phyloP scores from a whole-genome alignment of 345 rosid species.

The Brassica rapa region DNA sequence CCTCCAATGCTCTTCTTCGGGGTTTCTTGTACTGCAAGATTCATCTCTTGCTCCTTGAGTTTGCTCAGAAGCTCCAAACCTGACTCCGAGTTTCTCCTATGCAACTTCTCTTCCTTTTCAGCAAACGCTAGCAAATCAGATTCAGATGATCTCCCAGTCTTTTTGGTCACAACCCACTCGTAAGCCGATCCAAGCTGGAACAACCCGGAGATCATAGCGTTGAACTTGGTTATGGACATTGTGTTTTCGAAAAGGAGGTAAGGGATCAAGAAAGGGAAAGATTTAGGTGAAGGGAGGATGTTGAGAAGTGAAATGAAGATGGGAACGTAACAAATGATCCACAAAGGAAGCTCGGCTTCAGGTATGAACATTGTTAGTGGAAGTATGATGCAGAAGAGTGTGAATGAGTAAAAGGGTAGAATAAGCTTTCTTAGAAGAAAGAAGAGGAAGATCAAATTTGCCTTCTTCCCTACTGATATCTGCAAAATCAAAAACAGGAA shows the following conservation, averaged over 20 bases:
- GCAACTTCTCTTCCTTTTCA: slow-evolving; percentile 75
- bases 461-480: slow-evolving; percentile 73
- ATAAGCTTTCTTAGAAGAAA: slow-evolving; percentile 84
- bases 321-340: slow-evolving; percentile 87
- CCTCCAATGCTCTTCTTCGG: slow-evolving; percentile 28
- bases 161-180: slow-evolving; percentile 90
- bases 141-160: slow-evolving; percentile 84
- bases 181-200: slow-evolving; percentile 91
- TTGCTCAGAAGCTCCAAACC: slow-evolving; percentile 66
- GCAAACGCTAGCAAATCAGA: slow-evolving; percentile 75
- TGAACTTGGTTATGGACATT: slow-evolving; percentile 89
- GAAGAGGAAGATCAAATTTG: slow-evolving; percentile 80
- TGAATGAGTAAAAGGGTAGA: slow-evolving; percentile 92
- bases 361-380: slow-evolving; percentile 93
- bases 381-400: slow-evolving; percentile 83
- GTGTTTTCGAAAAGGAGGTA: slow-evolving; percentile 45
- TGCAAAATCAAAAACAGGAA: slow-evolving; percentile 31
- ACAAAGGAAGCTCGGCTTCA: slow-evolving; percentile 79
- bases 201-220: slow-evolving; percentile 89
- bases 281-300: slow-evolving; percentile 79
- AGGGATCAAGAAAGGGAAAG: slow-evolving; percentile 87
- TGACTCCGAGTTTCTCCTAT: slow-evolving; percentile 68
- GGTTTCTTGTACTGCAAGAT: slow-evolving; percentile 30
- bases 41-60: slow-evolving; percentile 52
- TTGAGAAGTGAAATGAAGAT: slow-evolving; percentile 78